These are phyloP conservation scores for Graphiopsis chlorocephala DNA, from an alignment of 2,329 filamentous ascomycete species.

Conservation along the genomic window DNA sequence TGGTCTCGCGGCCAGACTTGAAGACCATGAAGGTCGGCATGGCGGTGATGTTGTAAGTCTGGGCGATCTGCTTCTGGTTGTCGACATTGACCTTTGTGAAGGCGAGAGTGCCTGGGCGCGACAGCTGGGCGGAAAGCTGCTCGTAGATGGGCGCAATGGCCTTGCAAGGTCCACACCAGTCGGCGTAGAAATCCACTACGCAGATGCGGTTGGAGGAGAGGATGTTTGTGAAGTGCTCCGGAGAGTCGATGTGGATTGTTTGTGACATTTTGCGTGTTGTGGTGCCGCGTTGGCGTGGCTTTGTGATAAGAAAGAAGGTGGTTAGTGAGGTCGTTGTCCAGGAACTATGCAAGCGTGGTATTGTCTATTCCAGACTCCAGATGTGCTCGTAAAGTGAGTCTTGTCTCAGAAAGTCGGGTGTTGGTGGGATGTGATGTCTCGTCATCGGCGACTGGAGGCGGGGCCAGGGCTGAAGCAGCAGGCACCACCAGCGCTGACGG, in stretches of 20 bases:
- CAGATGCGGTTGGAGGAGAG: conserved; percentile 74
- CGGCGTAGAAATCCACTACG: conserved; percentile 85
- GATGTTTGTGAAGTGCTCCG: conserved; percentile 62
- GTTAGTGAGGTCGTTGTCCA: not conserved
- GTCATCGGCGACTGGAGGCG: conserved; percentile 1
- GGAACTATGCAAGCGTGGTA: not conserved
- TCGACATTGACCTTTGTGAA: conserved; percentile 90
- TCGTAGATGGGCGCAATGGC: conserved; percentile 81
- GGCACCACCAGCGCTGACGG: conserved; percentile 3
- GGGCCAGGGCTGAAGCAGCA: not conserved
- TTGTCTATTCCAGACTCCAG: not conserved
- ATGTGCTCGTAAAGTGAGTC: not conserved
- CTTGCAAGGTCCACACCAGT: conserved; percentile 83
- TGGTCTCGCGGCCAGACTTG: conserved; percentile 38
- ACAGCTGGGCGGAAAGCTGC: conserved; percentile 67
- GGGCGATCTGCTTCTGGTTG: conserved; percentile 67
- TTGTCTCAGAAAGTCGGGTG: not conserved
- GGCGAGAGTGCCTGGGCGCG: conserved; percentile 68
- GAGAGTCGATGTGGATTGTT: conserved; percentile 44
- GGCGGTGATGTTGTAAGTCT: conserved; percentile 69
- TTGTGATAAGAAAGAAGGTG: not conserved
- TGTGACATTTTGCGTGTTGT: conserved; percentile 39
- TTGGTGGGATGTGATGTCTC: conserved; percentile 8
- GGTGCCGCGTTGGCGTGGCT: not conserved
- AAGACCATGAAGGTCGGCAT: conserved; percentile 89